Base-by-base conservation (phyloP, 169 alveolate genomes). In the Cryptosporidium ubiquitum region DNA sequence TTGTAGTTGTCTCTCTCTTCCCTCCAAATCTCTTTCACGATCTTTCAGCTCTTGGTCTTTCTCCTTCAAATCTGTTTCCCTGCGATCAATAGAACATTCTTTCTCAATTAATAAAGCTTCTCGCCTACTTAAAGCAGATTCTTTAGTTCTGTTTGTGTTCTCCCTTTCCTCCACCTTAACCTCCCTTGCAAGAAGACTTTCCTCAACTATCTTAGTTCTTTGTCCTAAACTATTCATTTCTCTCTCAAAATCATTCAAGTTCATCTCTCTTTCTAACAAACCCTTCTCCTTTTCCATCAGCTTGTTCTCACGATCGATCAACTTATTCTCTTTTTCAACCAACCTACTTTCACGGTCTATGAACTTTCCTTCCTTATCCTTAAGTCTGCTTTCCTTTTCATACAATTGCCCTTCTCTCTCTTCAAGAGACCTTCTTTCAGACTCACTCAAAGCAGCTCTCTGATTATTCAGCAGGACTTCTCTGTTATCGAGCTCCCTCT, bases 141-240 rank as follows among this genome's bases (percentile, higher is more conserved):
- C 89, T 33, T 61, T 79, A 66, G 73, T 31, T 9, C 51, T 26
- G 29, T 44, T 20, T 7, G 64, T 23, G 29, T 44, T 52, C 44
- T 79, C 89, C 20, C 60, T 79, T n/a, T 79, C 89, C 47, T 64
- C 75, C 31, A 79, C 42, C 39, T 64, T 79, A 3, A 47, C 68
- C 49, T 79, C 89, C 51, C 71, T 64, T 64, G 71, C 42, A 37
- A 64, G 71, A 14, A 64, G 71, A 7, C 14, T 37, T 1, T 64
- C 71, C 31, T 64, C 71, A 0, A 37, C 31, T 3, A 64, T 16
- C 31, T 64, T 64, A 26, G 71, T 35, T n/a, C 89, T 79, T 35
- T 69, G 58, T 14, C 84, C 84, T 29, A 69, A 44, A 37, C 49
- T 26, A 0, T 37, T 42, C 61, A 61, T 18, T 12, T 66, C 68